Percentiles rank a stretch among this genome's conserved stretches.
phyloP scores from a whole-genome alignment of 768 basidiomycete genomes.

The Xerocomellus intermedius region DNA sequence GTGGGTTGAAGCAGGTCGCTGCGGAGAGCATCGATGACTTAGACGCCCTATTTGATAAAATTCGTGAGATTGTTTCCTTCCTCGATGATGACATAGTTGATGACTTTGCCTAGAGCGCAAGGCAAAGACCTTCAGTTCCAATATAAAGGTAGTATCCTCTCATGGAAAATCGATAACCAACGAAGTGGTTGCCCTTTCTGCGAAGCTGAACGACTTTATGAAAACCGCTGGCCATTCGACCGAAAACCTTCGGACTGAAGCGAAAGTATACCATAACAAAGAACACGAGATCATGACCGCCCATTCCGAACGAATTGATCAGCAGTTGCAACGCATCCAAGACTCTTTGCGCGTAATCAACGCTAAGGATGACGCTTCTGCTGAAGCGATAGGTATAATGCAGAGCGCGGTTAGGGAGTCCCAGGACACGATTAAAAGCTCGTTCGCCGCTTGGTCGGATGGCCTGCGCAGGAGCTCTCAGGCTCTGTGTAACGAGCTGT shows the following conservation, averaged over 20 bases:
- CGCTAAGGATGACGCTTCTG: constrained; percentile 52
- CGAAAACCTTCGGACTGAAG: constrained; percentile 51
- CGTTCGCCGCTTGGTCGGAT: constrained; percentile 56
- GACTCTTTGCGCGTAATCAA: constrained; percentile 53
- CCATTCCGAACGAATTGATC: constrained; percentile 53
- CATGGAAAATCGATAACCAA: constrained; percentile 60
- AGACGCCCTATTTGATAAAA: constrained; percentile 71
- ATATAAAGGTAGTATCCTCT: constrained; percentile 60
- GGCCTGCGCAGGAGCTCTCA: constrained; percentile 49
- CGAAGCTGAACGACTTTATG: constrained; percentile 61
- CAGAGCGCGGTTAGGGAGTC: constrained; percentile 51
- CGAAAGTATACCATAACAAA: constrained; percentile 52
- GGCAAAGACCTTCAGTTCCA: constrained; percentile 56
- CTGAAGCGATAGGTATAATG: constrained; percentile 49
- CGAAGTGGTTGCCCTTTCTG: constrained; percentile 51
- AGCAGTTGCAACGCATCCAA: constrained; percentile 55
- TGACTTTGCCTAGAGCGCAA: constrained; percentile 61
- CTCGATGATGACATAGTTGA: constrained; percentile 6
- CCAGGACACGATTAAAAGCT: constrained; percentile 50
- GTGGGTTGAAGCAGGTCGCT: constrained; percentile 60
- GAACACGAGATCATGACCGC: constrained; percentile 53
- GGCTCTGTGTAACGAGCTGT: constrained; percentile 46
- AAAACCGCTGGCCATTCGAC: constrained; percentile 54
- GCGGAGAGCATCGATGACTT: constrained; percentile 73
- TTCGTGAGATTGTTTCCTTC: constrained; percentile 52